phyloP scores from a whole-genome alignment of 1,284 basidiomycete species.

The Tilletia walkeri region DNA sequence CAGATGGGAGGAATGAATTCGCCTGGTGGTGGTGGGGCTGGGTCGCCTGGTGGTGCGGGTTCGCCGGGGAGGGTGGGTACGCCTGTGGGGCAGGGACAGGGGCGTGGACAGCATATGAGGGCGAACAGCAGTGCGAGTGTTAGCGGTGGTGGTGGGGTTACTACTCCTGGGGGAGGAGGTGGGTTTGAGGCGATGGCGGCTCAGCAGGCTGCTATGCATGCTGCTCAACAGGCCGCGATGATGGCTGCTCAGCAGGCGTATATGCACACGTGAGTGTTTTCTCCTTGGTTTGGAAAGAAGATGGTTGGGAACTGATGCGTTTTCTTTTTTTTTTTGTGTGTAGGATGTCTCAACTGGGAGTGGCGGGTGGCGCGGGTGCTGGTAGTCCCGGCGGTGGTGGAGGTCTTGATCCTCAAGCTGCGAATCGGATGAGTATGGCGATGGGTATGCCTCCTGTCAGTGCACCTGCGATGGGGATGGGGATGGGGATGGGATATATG shows the following conservation, averaged over 20 bases:
- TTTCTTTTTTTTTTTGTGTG: conserved; percentile 23
- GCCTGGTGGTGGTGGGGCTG: neutral
- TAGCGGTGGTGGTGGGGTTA: conserved; percentile 24
- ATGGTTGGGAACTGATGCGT: conserved; percentile 29
- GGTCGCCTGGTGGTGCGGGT: neutral
- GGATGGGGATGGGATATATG: neutral
- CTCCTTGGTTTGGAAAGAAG: conserved; percentile 28
- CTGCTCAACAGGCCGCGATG: conserved; percentile 51
- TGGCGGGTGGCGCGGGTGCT: conserved; percentile 1
- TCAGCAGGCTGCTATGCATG: conserved; percentile 49
- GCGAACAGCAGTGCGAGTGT: neutral
- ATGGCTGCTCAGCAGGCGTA: conserved; percentile 53
- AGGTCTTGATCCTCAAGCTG: too few relatives aligned
- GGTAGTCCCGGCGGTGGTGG: neutral
- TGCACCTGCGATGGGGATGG: neutral
- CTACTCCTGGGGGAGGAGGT: neutral
- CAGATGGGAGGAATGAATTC: neutral
- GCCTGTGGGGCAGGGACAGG: neutral
- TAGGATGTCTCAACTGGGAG: conserved; percentile 25
- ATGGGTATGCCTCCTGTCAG: neutral
- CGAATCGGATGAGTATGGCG: neutral
- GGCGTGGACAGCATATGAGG: conserved; percentile 14
- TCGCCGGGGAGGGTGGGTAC: neutral
- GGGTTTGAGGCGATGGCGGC: conserved; percentile 38
- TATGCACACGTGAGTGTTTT: conserved; percentile 36